Base-by-base conservation (phyloP, 768 basidiomycete species). In the Lanmaoa pseudosensibilis region DNA sequence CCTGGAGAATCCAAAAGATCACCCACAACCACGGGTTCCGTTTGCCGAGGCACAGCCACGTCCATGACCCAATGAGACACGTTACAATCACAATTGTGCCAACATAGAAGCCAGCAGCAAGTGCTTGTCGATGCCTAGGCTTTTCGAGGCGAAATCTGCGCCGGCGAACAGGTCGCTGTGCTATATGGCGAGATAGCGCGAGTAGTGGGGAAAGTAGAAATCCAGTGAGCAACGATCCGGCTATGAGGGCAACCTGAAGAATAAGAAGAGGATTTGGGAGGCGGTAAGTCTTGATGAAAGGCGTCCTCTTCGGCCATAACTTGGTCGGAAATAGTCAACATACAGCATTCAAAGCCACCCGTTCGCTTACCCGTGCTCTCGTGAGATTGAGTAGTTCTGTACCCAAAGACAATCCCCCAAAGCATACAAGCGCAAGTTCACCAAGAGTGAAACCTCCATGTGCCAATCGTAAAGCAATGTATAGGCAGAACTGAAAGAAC, bases 361-460 rank as follows among this genome's bases (percentile, higher is more conserved):
- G 18, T 13, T 37, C 9, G 75, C 87, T 50, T 68, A 96, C 95
- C 72, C 83, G 79, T 34, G 92, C 86, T 46, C 85, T 84, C 2
- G 94, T 96, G 48, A 98, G 68, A 62, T 92, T 90, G 58, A 94
- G 76, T 34, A 90, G 80, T 70, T 98, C 96, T 78, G 94, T 86
- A 63, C 86, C 87, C 23, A 98, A 69, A 0, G 87, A 87, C 2
- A 94, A 90, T 6, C 90, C 94, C 40, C 94, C 93, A 61, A 92
- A 92, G 43, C 87, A 89, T 18, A 96, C 91, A 25, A 98, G 74
- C 25, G 88, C 89, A 18, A 98, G 80, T 70, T 99, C 97, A 33
- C 97, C 97, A 2, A 99, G 81, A 0, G 95, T 98, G 73, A 98
- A 95, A 12, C 91, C 92, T n/a, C 90, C 83, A 64, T 97, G 90